A percentile compares a stretch with the other conserved stretches of the same genome.
phyloP scores from a whole-genome alignment of 2,329 filamentous ascomycete species.

The Dichotomopilus funicola region DNA sequence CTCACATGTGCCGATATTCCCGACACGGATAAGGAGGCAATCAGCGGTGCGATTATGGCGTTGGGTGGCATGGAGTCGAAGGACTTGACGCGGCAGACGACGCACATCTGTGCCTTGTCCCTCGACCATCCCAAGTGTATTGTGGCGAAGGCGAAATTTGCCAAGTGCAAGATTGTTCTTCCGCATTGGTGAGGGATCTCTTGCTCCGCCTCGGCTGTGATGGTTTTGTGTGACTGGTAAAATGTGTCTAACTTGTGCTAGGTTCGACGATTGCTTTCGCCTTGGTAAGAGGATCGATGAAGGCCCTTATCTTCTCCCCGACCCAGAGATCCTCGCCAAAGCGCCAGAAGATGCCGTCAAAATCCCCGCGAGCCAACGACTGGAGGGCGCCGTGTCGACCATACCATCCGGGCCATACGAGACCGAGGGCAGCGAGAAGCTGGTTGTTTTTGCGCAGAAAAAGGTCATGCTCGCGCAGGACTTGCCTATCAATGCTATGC shows the following conservation, averaged over 20 bases:
- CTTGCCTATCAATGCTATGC: conserved; percentile 60
- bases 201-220: not conserved
- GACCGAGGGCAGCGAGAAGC: conserved; percentile 38
- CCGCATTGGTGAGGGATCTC: conserved; percentile 66
- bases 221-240: not conserved
- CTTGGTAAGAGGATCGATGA: conserved; percentile 89
- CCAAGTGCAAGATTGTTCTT: conserved; percentile 75
- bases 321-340: conserved; percentile 72
- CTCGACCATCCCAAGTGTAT: conserved; percentile 67
- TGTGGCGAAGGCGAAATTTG: conserved; percentile 54
- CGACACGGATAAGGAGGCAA: conserved; percentile 80
- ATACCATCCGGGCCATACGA: conserved; percentile 39
- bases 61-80: conserved; percentile 78
- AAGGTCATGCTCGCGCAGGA: conserved; percentile 72
- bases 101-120: conserved; percentile 80
- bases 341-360: conserved; percentile 49
- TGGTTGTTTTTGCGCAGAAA: conserved; percentile 71
- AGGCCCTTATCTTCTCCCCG: conserved; percentile 73
- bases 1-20: conserved; percentile 82
- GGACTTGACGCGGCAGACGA: conserved; percentile 65
- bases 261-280: conserved; percentile 95
- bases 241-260: conserved; percentile 29
- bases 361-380: conserved; percentile 51
- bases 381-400: conserved; percentile 60
- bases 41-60: conserved; percentile 80